Conservation (phyloP, 2,329 filamentous ascomycete genomes). For the Graphilbum fragrans region DNA sequence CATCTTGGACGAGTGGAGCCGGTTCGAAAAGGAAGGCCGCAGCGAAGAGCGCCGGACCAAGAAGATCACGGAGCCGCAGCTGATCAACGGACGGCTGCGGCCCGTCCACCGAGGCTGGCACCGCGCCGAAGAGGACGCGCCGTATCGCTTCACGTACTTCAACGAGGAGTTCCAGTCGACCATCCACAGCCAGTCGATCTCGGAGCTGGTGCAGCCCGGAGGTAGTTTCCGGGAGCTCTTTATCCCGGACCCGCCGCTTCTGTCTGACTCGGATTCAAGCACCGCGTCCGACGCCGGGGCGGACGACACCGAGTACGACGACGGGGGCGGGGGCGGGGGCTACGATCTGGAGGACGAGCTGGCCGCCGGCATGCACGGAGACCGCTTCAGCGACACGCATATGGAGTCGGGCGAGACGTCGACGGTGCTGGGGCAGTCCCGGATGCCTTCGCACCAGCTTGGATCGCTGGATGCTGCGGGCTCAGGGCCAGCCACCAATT, state of each 20-base stretch:
- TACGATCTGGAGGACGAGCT: neutral
- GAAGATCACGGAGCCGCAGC: constrained; percentile 84
- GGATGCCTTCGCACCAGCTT: too few relatives aligned
- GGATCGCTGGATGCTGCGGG: too few relatives aligned
- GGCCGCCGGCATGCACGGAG: neutral
- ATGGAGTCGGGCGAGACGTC: too few relatives aligned
- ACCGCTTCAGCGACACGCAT: too few relatives aligned
- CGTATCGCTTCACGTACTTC: constrained; percentile 96
- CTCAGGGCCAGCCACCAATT: too few relatives aligned
- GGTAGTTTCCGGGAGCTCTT: constrained; percentile 80
- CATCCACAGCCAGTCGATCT: constrained; percentile 91
- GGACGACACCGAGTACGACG: neutral
- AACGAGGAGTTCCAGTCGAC: constrained; percentile 95
- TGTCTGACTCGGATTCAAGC: constrained; percentile 54
- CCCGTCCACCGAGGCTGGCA: constrained; percentile 76
- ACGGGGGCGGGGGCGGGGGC: neutral
- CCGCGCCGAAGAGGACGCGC: constrained; percentile 74
- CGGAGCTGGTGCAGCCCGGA: constrained; percentile 78
- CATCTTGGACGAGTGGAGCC: constrained; percentile 79
- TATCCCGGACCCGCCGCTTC: constrained; percentile 67
- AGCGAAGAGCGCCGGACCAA: constrained; percentile 76
- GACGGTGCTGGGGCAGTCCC: too few relatives aligned
- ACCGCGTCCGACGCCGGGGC: constrained; percentile 15
- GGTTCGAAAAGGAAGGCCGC: constrained; percentile 77
- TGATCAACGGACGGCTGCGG: constrained; percentile 79